Evolutionary conservation across 2,329 filamentous ascomycete species (phyloP), one percentile per base, ranked within the genome.

Genomic region (Akanthomyces dipterigenus): DNA sequence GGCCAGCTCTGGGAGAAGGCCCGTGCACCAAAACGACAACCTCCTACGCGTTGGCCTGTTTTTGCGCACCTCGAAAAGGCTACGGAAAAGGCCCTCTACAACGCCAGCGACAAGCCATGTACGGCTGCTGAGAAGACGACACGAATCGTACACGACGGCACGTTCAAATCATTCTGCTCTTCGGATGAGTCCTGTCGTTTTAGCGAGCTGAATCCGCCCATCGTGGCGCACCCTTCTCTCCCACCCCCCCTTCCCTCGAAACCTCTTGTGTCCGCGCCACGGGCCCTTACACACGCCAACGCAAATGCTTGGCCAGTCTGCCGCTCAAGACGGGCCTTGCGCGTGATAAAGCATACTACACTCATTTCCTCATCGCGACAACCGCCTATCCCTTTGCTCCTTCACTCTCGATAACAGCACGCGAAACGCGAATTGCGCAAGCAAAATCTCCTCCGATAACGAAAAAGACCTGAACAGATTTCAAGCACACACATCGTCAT

Each of bases 41-140:
- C 36, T 43, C 31, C 28, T n/a, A 60, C 56, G 56, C 56, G 56
- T 60, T 60, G 56, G 48, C 56, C 56, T 60, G 56, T 53, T 60
- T 59, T 60, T 60, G 56, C 46, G 55, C 55, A 58, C 20, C 31
- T 20, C 28, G 36, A 20, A 28, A 34, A 26, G 34, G 36, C 36
- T 24, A 9, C 20, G 18, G 14, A 22, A 38, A 36, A 57, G 40
- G 40, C 24, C 18, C 40, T 26, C 26, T 45, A 20, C 54, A 18
- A 22, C 34, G 22, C 46, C 9, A 36, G 14, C n/a, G 7, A 53
- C 12, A 31, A 53, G 46, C 14, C 46, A 48, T 43, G 22, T 16
- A 50, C 22, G 31, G 45, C 45, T 50, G 34, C 43, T 34, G 28
- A 28, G 18, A 20, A 14, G 18, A 56, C 42, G 28, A 48, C 7